Base-by-base conservation (phyloP, 768 basidiomycete genomes). In the Xerocomellus dryophilus region DNA sequence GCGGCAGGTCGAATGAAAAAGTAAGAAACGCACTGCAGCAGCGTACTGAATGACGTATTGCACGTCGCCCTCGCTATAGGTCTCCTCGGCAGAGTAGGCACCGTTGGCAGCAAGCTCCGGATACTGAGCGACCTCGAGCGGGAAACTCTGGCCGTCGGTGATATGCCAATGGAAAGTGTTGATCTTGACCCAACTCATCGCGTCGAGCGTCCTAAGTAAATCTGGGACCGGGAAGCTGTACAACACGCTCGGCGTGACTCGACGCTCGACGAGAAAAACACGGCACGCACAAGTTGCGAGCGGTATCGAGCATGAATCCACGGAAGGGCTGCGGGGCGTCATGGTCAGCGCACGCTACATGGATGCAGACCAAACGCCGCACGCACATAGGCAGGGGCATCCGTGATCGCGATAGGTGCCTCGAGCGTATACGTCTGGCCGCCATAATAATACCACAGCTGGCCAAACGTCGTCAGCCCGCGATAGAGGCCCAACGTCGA, bases 91-190 rank as follows among this genome's bases (percentile, higher is more conserved):
- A 4, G 81, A 81, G 70, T 94, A 94, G 11, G 91, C 88, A 2
- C 87, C 91, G 2, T 79, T 76, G 17, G 58, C 55, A 10, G 86
- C 75, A 1, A 93, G 73, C 50, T 81, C 80, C 0, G 84, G 78
- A 64, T 80, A 85, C 10, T 77, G 77, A 4, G 81, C 73, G 18
- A 93, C 71, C 36, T 79, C 74, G 15, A 93, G 75, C 2, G 92
- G 90, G 74, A 89, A 94, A 34, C 82, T 84, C 62, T 93, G 89
- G 50, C 84, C 82, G 69, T 94, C 92, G 34, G 83, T 83, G 52
- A 90, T 76, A 63, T 93, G 92, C 91, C 90, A 93, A 59, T 93
- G 89, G 61, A 93, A 80, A 2, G 81, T 82, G 68, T 85, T 91
- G 49, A 71, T 73, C 74, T 84, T 84, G 56, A 76, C 76, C 71